Evolutionary conservation across 1,284 basidiomycete genomes (phyloP).

Genomic region (Cutaneotrichosporon daszewskae): DNA sequence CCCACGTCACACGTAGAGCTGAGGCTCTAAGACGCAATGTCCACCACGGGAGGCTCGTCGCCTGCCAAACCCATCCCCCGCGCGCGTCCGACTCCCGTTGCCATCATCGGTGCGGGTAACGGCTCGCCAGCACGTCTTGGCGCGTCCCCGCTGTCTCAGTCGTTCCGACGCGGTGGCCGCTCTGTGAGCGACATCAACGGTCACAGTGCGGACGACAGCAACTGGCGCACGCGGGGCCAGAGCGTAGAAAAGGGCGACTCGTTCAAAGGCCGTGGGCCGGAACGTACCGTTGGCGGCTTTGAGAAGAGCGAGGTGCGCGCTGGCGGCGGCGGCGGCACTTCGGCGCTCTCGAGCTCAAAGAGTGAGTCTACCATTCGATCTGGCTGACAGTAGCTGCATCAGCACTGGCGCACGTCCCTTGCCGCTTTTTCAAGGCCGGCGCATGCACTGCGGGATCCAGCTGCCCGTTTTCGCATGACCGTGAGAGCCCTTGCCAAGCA

Average conservation of each 20-base stretch:
- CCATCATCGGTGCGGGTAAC: conserved; percentile 21
- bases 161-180: conserved; percentile 10
- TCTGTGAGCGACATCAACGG: conserved; percentile 11
- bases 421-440: conserved; percentile 94
- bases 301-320: conserved; percentile 30
- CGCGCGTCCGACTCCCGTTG: conserved; percentile 29
- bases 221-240: conserved; percentile 24
- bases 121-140: conserved; percentile 7
- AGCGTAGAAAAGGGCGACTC: conserved; percentile 8
- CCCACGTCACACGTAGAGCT: too few relatives aligned
- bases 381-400: conserved; percentile 11
- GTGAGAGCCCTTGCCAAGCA: conserved; percentile 21
- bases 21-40: too few relatives aligned
- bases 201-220: conserved; percentile 16
- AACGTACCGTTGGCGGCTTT: conserved; percentile 33
- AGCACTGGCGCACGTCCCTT: conserved; percentile 84
- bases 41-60: too few relatives aligned
- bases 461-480: conserved; percentile 84
- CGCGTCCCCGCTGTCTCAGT: conserved; percentile 5
- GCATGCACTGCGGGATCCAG: conserved; percentile 90
- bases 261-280: conserved; percentile 18
- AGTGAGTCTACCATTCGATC: not conserved
- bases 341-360: conserved; percentile 14
- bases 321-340: conserved; percentile 4
- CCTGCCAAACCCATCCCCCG: conserved; percentile 31